Base-by-base conservation (phyloP, 371 early-diverging fungal species). In the Thermomucor indicae-seudaticae region DNA sequence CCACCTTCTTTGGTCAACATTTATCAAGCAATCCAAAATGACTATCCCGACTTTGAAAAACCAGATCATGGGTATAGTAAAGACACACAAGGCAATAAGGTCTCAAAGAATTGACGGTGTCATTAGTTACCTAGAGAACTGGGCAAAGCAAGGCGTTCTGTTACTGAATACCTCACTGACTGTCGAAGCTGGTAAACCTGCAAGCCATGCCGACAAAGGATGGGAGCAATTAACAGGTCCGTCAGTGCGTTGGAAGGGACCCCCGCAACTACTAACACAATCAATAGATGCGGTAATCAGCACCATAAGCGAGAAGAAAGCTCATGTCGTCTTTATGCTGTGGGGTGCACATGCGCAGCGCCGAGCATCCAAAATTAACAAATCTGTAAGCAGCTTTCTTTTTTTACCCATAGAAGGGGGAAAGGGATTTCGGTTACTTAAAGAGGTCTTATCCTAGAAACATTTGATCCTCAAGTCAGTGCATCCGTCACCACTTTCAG, bases 1-100 rank as follows among this genome's bases (percentile, higher is more conserved):
- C 99, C 99, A 24, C 98, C 97, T 5, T 95, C 96, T 3, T 81
- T 99, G 14, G 64, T 70, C 30, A 99, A 99, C 70, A 98, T 99
- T 60, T 97, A 85, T 71, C 86, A 86, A 58, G 94, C 89, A 38
- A 60, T 99, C 14, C 62, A 81, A 35, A 63, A 45, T 5, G 93
- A 92, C 52, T 83, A 81, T 39, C 79, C 84, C 4, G 83, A 79
- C 22, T 83, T 84, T 54, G 50, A 60, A n/a, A 67, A 51, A 11
- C 87, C 87, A 4, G 58, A 67, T 11, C 87, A 86, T 29, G 87
- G 87, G 71, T 76, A 67, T 43, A 32, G 34, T n/a, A n/a, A n/a
- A n/a, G 14, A 38, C 27, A 29, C 24, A 47, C 14, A 4, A n/a
- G n/a, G n/a, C 7, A 25, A 22, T 4, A 35, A 31, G 4, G 10